These are phyloP conservation scores for Colletotrichum theobromicola DNA, from an alignment of 2,329 filamentous ascomycete genomes.

Conservation along the genomic window DNA sequence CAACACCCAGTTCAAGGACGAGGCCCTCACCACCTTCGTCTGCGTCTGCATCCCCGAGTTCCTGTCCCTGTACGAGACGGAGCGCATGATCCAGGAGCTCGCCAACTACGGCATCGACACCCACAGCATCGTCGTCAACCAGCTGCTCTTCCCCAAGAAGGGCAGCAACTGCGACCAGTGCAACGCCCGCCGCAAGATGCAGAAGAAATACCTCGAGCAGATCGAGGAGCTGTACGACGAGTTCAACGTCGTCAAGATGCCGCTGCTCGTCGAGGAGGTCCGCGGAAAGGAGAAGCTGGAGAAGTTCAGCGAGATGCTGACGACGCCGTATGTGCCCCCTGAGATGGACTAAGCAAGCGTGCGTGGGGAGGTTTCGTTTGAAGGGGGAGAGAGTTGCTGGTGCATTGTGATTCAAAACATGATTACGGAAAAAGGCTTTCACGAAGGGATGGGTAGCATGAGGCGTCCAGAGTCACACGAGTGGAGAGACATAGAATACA, in stretches of 20 bases:
- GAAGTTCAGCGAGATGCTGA: conserved; percentile 86
- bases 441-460: conserved; percentile 13
- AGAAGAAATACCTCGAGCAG: conserved; percentile 98
- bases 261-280: conserved; percentile 92
- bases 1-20: conserved; percentile 97
- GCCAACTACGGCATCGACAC: conserved; percentile 94
- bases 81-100: conserved; percentile 99
- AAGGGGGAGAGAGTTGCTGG: neutral
- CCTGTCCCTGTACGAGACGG: conserved; percentile 94
- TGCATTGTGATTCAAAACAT: neutral
- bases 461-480: conserved; percentile 9
- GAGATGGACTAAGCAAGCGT: conserved; percentile 27
- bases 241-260: conserved; percentile 99
- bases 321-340: conserved; percentile 77
- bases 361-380: neutral
- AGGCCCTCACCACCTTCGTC: conserved; percentile 93
- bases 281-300: conserved; percentile 93
- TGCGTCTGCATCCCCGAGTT: conserved; percentile 99
- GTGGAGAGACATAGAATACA: conserved; percentile 19
- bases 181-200: conserved; percentile 94
- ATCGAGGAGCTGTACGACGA: conserved; percentile 99
- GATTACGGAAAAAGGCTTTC: conserved; percentile 1
- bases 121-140: conserved; percentile 97
- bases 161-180: conserved; percentile 93
- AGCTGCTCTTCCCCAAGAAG: conserved; percentile 89